phyloP scores from a whole-genome alignment of 352 stramenopile species.

The Phytophthora vignae region DNA sequence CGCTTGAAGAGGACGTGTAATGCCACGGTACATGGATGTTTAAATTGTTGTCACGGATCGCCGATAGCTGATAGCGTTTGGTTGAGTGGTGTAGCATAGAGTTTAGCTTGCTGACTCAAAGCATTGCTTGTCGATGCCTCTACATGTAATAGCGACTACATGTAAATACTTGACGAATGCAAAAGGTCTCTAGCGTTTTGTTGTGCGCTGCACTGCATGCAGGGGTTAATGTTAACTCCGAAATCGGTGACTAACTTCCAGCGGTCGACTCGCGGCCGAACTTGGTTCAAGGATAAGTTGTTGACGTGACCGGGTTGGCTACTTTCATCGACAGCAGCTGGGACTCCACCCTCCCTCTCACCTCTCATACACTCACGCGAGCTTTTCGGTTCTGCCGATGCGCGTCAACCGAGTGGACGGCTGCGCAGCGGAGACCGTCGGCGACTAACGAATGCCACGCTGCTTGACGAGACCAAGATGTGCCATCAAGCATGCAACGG shows the following conservation, averaged over 20 bases:
- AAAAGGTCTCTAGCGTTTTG: too few species aligned
- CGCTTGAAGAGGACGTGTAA: too few species aligned
- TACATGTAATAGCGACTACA: too few species aligned
- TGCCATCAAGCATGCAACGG: constrained; percentile 22
- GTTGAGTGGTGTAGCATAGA: neutral
- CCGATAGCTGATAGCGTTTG: too few species aligned
- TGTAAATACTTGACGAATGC: constrained; percentile 9
- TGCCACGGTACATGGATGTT: too few species aligned
- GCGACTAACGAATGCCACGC: constrained; percentile 12
- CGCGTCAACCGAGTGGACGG: constrained; percentile 12
- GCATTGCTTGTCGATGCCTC: neutral
- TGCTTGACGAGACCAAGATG: constrained; percentile 19
- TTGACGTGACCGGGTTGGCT: constrained; percentile 18
- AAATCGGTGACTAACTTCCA: neutral
- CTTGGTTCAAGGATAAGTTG: constrained; percentile 7
- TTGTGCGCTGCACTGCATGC: neutral
- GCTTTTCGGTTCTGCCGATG: constrained; percentile 8
- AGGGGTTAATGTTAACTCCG: too few species aligned
- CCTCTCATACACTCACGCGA: constrained; percentile 12
- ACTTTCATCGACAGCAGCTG: constrained; percentile 5
- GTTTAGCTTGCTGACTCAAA: constrained; percentile 15
- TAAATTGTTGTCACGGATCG: too few species aligned
- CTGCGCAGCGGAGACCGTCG: constrained; percentile 20
- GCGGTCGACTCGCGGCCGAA: neutral
- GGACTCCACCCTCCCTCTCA: constrained; percentile 6